Evolutionary conservation across 108 stramenopile species (phyloP), one percentile per base, ranked within the genome.

Genomic region (Aurantiochytrium sp.): DNA sequence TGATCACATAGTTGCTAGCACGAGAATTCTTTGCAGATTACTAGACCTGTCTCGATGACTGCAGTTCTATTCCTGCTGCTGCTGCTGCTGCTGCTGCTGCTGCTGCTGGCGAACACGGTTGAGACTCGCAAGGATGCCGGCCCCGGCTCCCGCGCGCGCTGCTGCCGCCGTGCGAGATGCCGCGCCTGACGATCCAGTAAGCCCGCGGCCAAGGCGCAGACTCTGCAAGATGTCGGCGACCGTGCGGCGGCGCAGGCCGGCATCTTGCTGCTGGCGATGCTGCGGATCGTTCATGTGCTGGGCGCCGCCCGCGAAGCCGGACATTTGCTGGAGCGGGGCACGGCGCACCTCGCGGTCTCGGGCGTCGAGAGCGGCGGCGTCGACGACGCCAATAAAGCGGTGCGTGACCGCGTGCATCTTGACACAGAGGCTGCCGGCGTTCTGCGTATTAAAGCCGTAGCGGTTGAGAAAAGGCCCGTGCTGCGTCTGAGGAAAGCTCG

Each of bases 391-490:
- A 41, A 81, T 24, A 48, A 22, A 42, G 2, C 30, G 45, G 24
- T 81, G 73, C 39, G 24, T 12, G 6, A 48, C 73, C 12, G 73
- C 24, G 73, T 81, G 36, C 6, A 81, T 22, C 39, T 24, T 81
- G 24, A 81, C 39, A 48, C 39, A 24, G 8, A 81, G 42, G 24
- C 42, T 48, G 1, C 73, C 73, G 36, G 73, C 10, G 6, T 6
- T 48, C 73, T 48, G 42, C 42, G 42, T 81, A 21, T 24, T n/a
- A 24, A 81, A 81, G n/a, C 73, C 73, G 30, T 81, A 81, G 42
- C 73, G 73, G 24, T 81, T 81, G 3, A 81, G 45, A 81, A 81
- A 81, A 6, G 73, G 73, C 27, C 73, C 73, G 10, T 81, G 73
- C 6, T 81, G 73, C 39, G 73, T 48, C 39, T 41, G 45, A 22